These are phyloP conservation scores for Suillus subalutaceus DNA, from an alignment of 768 basidiomycete species.

Conservation along the genomic window DNA sequence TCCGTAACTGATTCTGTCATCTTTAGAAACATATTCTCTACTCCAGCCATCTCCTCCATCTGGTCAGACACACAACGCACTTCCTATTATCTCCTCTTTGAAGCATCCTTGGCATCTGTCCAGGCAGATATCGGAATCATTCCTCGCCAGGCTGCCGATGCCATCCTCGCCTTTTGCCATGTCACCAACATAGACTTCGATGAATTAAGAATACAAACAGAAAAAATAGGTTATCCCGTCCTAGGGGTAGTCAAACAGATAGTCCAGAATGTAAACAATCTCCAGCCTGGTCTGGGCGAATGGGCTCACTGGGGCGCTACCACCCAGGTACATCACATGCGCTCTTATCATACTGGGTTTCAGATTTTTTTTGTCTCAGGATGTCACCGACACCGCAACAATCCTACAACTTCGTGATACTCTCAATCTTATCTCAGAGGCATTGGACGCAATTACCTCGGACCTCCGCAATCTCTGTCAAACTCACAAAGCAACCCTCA, in stretches of 20 bases:
- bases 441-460: constrained; percentile 33
- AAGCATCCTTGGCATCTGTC: constrained; percentile 37
- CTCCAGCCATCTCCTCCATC: constrained; percentile 37
- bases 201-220: constrained; percentile 41
- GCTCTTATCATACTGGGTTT: constrained; percentile 6
- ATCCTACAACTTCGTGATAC: constrained; percentile 46
- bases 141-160: constrained; percentile 39
- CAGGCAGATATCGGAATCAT: constrained; percentile 44
- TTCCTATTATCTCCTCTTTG: constrained; percentile 31
- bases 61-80: constrained; percentile 42
- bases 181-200: constrained; percentile 42
- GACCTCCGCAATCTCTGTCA: constrained; percentile 32
- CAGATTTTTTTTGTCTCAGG: constrained; percentile 30
- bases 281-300: constrained; percentile 41
- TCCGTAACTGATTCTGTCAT: constrained; percentile 40
- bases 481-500: constrained; percentile 40
- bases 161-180: constrained; percentile 38
- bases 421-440: constrained; percentile 33
- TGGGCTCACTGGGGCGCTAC: constrained; percentile 54
- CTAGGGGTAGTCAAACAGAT: constrained; percentile 48
- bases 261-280: constrained; percentile 39
- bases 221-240: constrained; percentile 48
- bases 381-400: constrained; percentile 52
- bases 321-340: constrained; percentile 40
- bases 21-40: constrained; percentile 46